Evolutionary conservation across 2,329 filamentous ascomycete genomes (phyloP).

Genomic region (Stachybotrys chlorohalonatus): DNA sequence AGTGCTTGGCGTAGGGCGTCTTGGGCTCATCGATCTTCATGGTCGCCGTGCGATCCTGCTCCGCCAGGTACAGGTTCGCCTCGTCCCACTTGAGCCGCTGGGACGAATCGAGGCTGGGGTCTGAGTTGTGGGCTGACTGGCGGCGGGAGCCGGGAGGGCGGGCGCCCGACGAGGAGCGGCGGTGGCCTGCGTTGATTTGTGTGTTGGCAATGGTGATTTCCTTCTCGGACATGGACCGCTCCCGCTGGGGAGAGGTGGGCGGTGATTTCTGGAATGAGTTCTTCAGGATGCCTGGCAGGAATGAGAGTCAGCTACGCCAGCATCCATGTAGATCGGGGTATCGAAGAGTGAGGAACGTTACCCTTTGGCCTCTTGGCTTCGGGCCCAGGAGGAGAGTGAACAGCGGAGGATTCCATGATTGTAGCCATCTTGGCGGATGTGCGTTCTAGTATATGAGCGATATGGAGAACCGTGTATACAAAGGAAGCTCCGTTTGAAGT

Average conservation of each 20-base stretch:
- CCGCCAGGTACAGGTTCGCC: conserved; percentile 91
- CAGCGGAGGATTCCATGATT: conserved; percentile 24
- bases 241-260: conserved; percentile 36
- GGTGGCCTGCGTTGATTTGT: conserved; percentile 82
- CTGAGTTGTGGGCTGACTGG: conserved; percentile 47
- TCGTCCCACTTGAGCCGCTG: conserved; percentile 96
- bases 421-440: conserved; percentile 26
- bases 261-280: conserved; percentile 65
- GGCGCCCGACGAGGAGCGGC: conserved; percentile 66
- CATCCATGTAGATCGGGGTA: background rate
- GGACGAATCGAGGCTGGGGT: conserved; percentile 40
- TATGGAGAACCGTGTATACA: too few species aligned
- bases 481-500: too few species aligned
- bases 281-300: conserved; percentile 73
- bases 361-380: conserved; percentile 36
- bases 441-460: background rate
- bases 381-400: conserved; percentile 32
- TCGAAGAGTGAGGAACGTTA: conserved; percentile 13
- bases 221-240: conserved; percentile 53
- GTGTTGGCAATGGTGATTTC: conserved; percentile 93
- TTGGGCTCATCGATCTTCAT: conserved; percentile 99
- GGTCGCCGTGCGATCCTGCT: conserved; percentile 87
- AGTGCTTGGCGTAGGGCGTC: conserved; percentile 89
- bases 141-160: conserved; percentile 59
- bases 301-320: background rate